Conservation (phyloP, 208 protist genomes). For the Balamuthia mandrillaris region DNA sequence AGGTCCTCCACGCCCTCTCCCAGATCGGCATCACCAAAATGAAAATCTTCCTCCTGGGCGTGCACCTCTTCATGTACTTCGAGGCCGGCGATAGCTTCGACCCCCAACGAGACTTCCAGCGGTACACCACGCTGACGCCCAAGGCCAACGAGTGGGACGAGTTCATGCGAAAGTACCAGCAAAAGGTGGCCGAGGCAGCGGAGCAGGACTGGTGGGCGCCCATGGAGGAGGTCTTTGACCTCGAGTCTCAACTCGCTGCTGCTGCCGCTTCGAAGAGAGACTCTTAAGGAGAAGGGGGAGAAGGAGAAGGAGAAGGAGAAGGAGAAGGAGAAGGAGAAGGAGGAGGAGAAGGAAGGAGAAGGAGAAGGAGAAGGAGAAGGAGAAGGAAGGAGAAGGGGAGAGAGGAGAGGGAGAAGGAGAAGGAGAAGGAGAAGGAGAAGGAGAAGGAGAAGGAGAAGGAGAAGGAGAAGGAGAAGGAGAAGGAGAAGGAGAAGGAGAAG, state of each 20-base stretch:
- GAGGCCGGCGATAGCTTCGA: slow-evolving; percentile 39
- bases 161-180: slow-evolving; percentile 54
- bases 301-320: neutral
- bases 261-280: neutral
- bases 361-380: neutral
- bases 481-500: neutral
- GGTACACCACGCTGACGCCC: slow-evolving; percentile 39
- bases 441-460: neutral
- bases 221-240: slow-evolving; percentile 49
- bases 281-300: neutral
- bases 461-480: neutral
- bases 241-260: slow-evolving; percentile 22
- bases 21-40: slow-evolving; percentile 48
- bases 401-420: too few species aligned
- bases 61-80: slow-evolving; percentile 56
- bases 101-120: slow-evolving; percentile 40
- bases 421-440: neutral
- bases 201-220: slow-evolving; percentile 42
- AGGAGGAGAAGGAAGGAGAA: neutral
- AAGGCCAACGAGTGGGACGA: slow-evolving; percentile 53
- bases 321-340: neutral
- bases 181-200: slow-evolving; percentile 43
- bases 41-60: slow-evolving; percentile 57
- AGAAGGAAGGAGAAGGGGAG: neutral
- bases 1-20: slow-evolving; percentile 37